Evolutionary conservation across 2,329 filamentous ascomycete species (phyloP).

Genomic region (Cadophora malorum): DNA sequence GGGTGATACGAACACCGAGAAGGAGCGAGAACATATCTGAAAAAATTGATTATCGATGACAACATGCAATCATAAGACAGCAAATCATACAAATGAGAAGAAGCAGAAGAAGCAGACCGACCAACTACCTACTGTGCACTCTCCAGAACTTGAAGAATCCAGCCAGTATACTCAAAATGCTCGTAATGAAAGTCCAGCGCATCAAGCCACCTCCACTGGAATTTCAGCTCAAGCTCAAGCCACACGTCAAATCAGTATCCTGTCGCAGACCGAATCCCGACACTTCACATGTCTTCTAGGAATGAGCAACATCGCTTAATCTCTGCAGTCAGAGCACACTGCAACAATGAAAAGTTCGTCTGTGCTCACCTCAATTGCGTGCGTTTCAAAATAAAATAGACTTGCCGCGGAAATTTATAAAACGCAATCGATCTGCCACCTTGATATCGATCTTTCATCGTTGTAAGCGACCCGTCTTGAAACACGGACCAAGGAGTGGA

Average conservation of each 20-base stretch:
- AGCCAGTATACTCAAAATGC: background rate
- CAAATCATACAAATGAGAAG: too few species aligned
- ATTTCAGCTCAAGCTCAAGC: background rate
- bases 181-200: background rate
- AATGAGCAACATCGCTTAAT: constrained; percentile 5
- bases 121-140: too few species aligned
- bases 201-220: background rate
- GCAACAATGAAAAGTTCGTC: background rate
- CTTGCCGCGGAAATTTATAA: background rate
- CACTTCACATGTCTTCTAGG: background rate
- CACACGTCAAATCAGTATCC: background rate
- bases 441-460: background rate
- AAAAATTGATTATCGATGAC: too few species aligned
- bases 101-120: too few species aligned
- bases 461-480: too few species aligned
- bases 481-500: too few species aligned
- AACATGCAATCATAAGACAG: too few species aligned
- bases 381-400: background rate
- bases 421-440: background rate
- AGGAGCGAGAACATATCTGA: background rate
- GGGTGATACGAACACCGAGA: background rate
- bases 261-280: background rate
- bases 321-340: background rate
- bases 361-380: background rate
- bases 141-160: too few species aligned